Base-by-base conservation (phyloP, 257 asterid species). In the Solanum appendiculatum region DNA sequence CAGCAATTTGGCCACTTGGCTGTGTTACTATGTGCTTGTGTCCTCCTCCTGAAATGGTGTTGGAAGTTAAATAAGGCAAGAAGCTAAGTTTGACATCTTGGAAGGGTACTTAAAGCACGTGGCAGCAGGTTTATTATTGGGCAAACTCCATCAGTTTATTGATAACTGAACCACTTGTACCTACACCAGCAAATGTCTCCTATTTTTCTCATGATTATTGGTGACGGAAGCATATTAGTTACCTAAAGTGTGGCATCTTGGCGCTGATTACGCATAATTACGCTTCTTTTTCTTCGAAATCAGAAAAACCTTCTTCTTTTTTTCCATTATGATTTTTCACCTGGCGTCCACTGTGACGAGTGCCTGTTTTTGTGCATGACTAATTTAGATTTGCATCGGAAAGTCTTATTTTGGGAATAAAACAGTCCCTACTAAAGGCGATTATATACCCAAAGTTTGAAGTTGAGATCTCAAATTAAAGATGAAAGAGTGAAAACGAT, bases 391-490 rank as follows among this genome's bases (percentile, higher is more conserved):
- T 25, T 5, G 0, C 1, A 9, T 2, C 1, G 6, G 1, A 23
- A 58, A 56, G 5, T 58, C 25, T 6, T 25, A 48, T 48, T 48
- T 14, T 5, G 21, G 2, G 3, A 15, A 1, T 0, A 48, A 48
- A 48, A 1, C 1, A 23, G 0, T 58, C 0, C 6, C 2, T 23
- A 9, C 1, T 15, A 48, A 48, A 48, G 1, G 8, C 21, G 0
- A 48, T 15, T 48, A 51, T 51, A 16, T 51, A 51, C 6, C 3
- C 1, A 5, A 1, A 48, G 16, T 51, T 9, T 2, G 0, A 63
- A 63, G 0, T 1, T 0, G 0, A 12, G 1, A 64, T 64, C 25
- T 66, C 6, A 12, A 3, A 66, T 0, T 25, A 27, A 66, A 7
- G 4, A 66, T 66, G 21, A 66, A 66, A 31, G 5, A 13, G 1